Conservation (phyloP, 768 basidiomycete genomes). For the Chalciporus chontae region DNA sequence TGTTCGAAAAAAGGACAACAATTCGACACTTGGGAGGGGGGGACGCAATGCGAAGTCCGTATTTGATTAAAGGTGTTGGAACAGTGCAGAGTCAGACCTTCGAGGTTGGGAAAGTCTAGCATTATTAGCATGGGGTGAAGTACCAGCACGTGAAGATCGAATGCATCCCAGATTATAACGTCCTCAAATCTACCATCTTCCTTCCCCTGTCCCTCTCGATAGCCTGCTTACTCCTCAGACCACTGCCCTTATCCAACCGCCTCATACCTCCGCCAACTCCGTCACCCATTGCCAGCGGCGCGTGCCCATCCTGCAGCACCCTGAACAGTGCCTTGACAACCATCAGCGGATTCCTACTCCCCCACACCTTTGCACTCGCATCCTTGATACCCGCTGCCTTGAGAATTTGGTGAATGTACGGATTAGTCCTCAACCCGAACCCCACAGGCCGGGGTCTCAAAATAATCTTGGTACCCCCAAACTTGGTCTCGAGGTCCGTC, state of each 20-base stretch:
- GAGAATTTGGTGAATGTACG: conserved; percentile 82
- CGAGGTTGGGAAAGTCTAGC: neutral
- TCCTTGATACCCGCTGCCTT: conserved; percentile 96
- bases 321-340: conserved; percentile 84
- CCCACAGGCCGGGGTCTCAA: conserved; percentile 83
- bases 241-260: conserved; percentile 71
- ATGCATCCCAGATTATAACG: conserved; percentile 31
- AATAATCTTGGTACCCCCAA: conserved; percentile 77
- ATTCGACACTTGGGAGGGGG: too few species aligned
- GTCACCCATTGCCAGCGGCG: conserved; percentile 77
- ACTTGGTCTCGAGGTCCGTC: conserved; percentile 84
- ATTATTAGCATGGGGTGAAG: neutral
- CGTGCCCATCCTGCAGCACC: conserved; percentile 82
- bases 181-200: conserved; percentile 64
- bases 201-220: conserved; percentile 83
- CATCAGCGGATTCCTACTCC: conserved; percentile 70
- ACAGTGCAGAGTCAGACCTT: too few species aligned
- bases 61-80: too few species aligned
- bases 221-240: conserved; percentile 63
- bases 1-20: too few species aligned
- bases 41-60: too few species aligned
- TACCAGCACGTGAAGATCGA: neutral
- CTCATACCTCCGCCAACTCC: conserved; percentile 72
- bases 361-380: conserved; percentile 92
- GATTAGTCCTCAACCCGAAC: conserved; percentile 89